Evolutionary conservation across 2,329 filamentous ascomycete genomes (phyloP).

Genomic region (Cordyceps sp.): DNA sequence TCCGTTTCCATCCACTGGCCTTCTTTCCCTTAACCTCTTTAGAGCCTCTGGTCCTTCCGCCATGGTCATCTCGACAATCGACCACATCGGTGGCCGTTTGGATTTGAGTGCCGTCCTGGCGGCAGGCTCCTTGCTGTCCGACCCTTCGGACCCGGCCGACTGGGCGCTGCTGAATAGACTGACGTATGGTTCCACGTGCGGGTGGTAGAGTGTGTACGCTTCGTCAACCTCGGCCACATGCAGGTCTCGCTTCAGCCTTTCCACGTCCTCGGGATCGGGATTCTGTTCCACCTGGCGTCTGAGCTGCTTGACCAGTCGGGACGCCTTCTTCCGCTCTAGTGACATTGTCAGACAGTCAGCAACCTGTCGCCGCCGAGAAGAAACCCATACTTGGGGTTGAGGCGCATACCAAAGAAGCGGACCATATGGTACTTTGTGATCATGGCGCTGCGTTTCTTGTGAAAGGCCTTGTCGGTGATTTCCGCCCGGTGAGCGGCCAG

Average conservation of each 20-base stretch:
- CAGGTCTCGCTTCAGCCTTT: constrained; percentile 36
- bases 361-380: too few species aligned
- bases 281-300: constrained; percentile 36
- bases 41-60: constrained; percentile 34
- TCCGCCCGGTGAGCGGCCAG: constrained; percentile 49
- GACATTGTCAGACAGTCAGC: background rate
- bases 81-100: constrained; percentile 48
- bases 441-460: constrained; percentile 50
- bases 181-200: constrained; percentile 54
- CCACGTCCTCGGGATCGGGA: constrained; percentile 32
- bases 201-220: constrained; percentile 59
- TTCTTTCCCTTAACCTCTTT: constrained; percentile 37
- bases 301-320: constrained; percentile 47
- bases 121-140: constrained; percentile 18
- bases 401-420: constrained; percentile 64
- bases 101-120: constrained; percentile 26
- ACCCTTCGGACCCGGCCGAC: constrained; percentile 21
- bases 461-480: constrained; percentile 38
- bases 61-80: constrained; percentile 47
- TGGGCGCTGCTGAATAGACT: constrained; percentile 34
- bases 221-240: constrained; percentile 57
- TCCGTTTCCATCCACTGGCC: constrained; percentile 6
- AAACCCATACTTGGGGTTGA: too few species aligned
- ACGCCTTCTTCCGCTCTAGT: constrained; percentile 56
- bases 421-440: constrained; percentile 72